Evolutionary conservation across 2,329 filamentous ascomycete species (phyloP).

Genomic region (Didymella glomerata): DNA sequence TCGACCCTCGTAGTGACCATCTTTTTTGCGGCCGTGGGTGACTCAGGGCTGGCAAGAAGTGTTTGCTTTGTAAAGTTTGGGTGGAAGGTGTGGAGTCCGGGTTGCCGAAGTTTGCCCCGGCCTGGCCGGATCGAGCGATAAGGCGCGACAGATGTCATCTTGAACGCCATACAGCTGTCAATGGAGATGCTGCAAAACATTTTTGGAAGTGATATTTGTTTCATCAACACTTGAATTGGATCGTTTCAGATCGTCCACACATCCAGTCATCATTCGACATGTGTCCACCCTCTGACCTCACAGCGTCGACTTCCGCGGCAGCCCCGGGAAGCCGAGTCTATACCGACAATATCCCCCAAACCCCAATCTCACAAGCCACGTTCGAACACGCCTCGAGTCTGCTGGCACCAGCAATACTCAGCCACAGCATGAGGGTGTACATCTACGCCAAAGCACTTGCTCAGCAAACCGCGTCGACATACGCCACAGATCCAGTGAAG

Average conservation of each 20-base stretch:
- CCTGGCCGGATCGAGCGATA: constrained; percentile 5
- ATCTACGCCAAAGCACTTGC: constrained; percentile 61
- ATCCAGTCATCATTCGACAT: constrained; percentile 10
- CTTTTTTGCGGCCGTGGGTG: constrained; percentile 3
- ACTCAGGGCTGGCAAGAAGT: neutral
- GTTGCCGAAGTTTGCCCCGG: constrained; percentile 3
- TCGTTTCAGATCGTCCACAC: neutral
- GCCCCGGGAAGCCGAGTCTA: constrained; percentile 2
- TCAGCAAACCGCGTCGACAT: constrained; percentile 39
- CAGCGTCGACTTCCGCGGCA: neutral
- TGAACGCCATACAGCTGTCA: neutral
- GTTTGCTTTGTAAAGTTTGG: constrained; percentile 3
- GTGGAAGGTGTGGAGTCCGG: neutral
- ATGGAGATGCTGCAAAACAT: neutral
- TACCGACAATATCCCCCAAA: constrained; percentile 52
- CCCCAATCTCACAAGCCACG: constrained; percentile 57
- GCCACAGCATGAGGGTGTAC: constrained; percentile 76
- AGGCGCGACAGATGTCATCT: constrained; percentile 6
- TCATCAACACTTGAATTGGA: neutral
- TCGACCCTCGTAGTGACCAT: constrained; percentile 28
- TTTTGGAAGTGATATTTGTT: too few relatives aligned
- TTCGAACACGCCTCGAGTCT: constrained; percentile 61
- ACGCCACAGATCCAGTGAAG: constrained; percentile 50
- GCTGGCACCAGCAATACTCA: constrained; percentile 66
- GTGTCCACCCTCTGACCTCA: constrained; percentile 33